Evolutionary conservation across 2,329 filamentous ascomycete genomes (phyloP).

Genomic region (Monilinia polystroma): DNA sequence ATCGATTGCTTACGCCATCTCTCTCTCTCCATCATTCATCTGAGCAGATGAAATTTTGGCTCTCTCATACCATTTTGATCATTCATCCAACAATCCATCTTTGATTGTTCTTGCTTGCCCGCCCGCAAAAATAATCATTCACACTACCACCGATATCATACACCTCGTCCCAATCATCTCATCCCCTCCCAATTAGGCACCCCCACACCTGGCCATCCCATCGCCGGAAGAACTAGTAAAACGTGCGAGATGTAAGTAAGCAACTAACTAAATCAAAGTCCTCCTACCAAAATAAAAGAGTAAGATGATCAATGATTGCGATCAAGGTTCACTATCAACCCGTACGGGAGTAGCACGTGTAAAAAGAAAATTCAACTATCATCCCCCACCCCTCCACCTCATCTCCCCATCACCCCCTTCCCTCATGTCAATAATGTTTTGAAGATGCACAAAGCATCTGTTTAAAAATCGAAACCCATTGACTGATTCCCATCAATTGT

Average conservation of each 20-base stretch:
- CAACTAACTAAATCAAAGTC: not conserved
- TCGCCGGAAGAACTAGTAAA: constrained; percentile 6
- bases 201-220: not conserved
- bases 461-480: not conserved
- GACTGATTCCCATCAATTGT: not conserved
- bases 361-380: constrained; percentile 10
- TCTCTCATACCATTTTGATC: not conserved
- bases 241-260: constrained; percentile 10
- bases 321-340: constrained; percentile 1
- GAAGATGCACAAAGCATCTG: constrained; percentile 2
- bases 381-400: not conserved
- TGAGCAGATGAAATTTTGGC: not conserved
- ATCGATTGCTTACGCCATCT: not conserved
- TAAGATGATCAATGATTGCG: not conserved
- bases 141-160: constrained; percentile 8
- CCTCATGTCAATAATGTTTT: not conserved
- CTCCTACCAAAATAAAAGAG: constrained; percentile 14
- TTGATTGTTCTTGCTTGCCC: constrained; percentile 1
- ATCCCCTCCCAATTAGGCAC: not conserved
- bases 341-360: constrained; percentile 6
- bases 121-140: not conserved
- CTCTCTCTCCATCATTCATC: constrained; percentile 11
- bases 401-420: not conserved
- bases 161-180: constrained; percentile 9
- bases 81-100: constrained; percentile 2